Evolutionary conservation across 805 yeast genomes (phyloP).

Genomic region (Saccharomycopsis microspora): DNA sequence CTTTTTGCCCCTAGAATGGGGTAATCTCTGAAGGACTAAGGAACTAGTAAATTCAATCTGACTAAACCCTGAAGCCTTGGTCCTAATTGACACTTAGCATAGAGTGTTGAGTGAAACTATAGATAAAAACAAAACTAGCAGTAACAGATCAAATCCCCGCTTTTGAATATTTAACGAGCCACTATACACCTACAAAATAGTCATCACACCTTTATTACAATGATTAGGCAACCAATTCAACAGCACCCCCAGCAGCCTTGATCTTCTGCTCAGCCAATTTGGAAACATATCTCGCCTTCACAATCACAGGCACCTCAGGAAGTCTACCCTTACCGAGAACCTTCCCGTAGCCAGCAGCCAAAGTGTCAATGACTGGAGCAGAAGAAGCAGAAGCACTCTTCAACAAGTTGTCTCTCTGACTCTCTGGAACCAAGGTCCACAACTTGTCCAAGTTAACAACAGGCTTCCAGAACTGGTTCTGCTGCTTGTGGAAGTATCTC

Average conservation of each 20-base stretch:
- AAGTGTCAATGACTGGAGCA: slow-evolving; percentile 98
- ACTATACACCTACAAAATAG: too few species aligned
- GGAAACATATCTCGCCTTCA: slow-evolving; percentile 98
- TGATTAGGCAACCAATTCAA: slow-evolving; percentile 93
- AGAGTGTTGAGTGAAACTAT: too few species aligned
- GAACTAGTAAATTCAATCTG: too few species aligned
- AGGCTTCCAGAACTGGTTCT: slow-evolving; percentile 95
- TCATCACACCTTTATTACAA: not conserved
- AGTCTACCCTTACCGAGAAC: slow-evolving; percentile 98
- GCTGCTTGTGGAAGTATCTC: slow-evolving; percentile 98
- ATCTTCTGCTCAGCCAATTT: slow-evolving; percentile 99
- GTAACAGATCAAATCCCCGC: too few species aligned
- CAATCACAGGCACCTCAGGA: slow-evolving; percentile 97
- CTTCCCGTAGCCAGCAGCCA: slow-evolving; percentile 99
- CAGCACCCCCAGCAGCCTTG: slow-evolving; percentile 99
- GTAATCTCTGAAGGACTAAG: too few species aligned
- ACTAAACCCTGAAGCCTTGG: too few species aligned
- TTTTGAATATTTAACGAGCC: too few species aligned
- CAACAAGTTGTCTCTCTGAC: slow-evolving; percentile 89
- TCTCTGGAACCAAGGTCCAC: slow-evolving; percentile 93
- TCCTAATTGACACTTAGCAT: too few species aligned
- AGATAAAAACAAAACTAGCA: too few species aligned
- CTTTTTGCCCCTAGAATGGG: too few species aligned
- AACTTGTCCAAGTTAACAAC: slow-evolving; percentile 95
- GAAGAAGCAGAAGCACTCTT: slow-evolving; percentile 73